These are phyloP conservation scores for Begonia loranthoides DNA, from an alignment of 306 rosid species.

Conservation along the genomic window DNA sequence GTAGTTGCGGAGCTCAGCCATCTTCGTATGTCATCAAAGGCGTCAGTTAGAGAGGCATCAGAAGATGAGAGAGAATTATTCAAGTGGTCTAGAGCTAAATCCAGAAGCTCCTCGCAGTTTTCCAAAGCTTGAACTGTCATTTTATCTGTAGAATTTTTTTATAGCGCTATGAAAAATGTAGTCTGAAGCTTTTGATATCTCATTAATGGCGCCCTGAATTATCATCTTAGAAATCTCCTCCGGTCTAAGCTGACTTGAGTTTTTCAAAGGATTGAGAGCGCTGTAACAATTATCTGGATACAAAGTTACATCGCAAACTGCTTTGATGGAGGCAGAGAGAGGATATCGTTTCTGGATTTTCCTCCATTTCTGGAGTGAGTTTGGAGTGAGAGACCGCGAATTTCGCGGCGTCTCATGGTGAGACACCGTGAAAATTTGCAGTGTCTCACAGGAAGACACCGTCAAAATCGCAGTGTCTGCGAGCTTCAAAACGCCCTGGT, in stretches of 20 bases:
- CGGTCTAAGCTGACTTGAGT: constrained; percentile 27
- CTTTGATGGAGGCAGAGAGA: constrained; percentile 34
- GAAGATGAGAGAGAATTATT: constrained; percentile 21
- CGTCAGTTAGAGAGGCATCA: constrained; percentile 20
- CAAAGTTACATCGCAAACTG: constrained; percentile 54
- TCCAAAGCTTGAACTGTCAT: constrained; percentile 22
- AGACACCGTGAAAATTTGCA: no score
- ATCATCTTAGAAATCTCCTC: constrained; percentile 36
- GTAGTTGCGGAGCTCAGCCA: constrained; percentile 79
- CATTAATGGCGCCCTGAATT: constrained; percentile 27
- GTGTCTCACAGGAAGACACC: no score
- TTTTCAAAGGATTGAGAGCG: constrained; percentile 22
- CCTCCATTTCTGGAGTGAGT: background rate
- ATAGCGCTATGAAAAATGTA: constrained; percentile 19
- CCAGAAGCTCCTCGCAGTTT: constrained; percentile 41
- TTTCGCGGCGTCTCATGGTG: no score
- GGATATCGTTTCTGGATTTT: constrained; percentile 7
- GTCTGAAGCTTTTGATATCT: constrained; percentile 20
- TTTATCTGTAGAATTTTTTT: constrained; percentile 11
- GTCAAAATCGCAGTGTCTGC: no score
- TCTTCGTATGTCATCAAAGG: constrained; percentile 45
- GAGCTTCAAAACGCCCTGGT: no score
- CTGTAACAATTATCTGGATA: constrained; percentile 37
- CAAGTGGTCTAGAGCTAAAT: constrained; percentile 48
- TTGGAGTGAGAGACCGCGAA: no score